Percentiles rank a stretch among this genome's conserved stretches.
phyloP scores from a whole-genome alignment of 495 filamentous ascomycete species.

The Massariosphaeria phaeospora region DNA sequence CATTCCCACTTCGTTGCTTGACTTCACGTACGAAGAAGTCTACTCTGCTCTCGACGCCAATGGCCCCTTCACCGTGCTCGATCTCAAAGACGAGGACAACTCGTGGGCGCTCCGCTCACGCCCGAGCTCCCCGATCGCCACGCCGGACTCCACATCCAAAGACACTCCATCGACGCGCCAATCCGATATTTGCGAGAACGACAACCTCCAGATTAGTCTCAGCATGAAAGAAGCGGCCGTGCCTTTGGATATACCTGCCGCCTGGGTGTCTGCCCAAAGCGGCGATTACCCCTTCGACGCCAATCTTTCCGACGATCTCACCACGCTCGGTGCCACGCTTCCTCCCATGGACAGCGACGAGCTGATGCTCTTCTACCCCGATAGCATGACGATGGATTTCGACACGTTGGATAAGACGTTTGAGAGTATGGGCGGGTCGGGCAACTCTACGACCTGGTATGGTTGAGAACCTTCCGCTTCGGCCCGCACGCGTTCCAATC shows the following conservation, averaged over 20 bases:
- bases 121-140: constrained; percentile 15
- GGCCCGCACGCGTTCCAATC: too few species aligned
- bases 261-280: constrained; percentile 11
- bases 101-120: constrained; percentile 24
- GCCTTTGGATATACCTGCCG: constrained; percentile 21
- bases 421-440: not conserved
- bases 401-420: constrained; percentile 7
- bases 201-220: constrained; percentile 28
- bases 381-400: constrained; percentile 11
- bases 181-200: constrained; percentile 31
- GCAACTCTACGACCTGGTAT: too few species aligned
- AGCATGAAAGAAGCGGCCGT: constrained; percentile 11
- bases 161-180: constrained; percentile 25
- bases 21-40: constrained; percentile 17
- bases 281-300: constrained; percentile 17
- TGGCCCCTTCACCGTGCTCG: constrained; percentile 12
- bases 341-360: constrained; percentile 24
- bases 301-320: constrained; percentile 21
- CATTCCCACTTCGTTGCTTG: constrained; percentile 10
- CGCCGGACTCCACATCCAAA: constrained; percentile 24
- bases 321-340: constrained; percentile 6
- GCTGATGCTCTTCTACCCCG: constrained; percentile 24
- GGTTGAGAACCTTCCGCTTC: too few species aligned
- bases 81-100: constrained; percentile 28
- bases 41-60: constrained; percentile 19